A percentile compares a stretch with the other conserved stretches of the same genome.
phyloP scores from a whole-genome alignment of 306 rosid genomes.

The Purshia tridentata region DNA sequence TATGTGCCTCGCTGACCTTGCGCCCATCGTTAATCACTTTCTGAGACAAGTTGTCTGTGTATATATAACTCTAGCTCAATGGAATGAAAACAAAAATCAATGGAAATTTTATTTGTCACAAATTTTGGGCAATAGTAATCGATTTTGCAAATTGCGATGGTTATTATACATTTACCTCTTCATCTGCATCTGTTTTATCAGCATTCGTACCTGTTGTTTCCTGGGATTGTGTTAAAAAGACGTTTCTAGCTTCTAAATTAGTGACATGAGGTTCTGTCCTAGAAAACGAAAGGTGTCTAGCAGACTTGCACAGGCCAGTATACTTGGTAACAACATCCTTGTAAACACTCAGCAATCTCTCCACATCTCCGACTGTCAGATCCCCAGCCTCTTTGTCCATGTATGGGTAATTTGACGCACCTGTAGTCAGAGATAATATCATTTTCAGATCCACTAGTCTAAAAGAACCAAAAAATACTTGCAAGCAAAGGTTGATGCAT shows the following conservation, averaged over 20 bases:
- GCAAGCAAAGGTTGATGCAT: background rate
- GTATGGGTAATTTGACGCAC: constrained; percentile 48
- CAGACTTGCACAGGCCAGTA: constrained; percentile 40
- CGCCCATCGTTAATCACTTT: constrained; percentile 10
- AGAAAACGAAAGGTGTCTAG: constrained; percentile 34
- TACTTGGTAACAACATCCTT: constrained; percentile 58
- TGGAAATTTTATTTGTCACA: background rate
- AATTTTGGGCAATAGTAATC: background rate
- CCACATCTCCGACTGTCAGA: constrained; percentile 50
- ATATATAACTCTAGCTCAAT: background rate
- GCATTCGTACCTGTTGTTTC: constrained; percentile 13
- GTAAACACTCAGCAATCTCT: constrained; percentile 42
- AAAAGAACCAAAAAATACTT: background rate
- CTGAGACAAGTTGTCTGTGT: constrained; percentile 2
- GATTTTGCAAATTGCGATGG: background rate
- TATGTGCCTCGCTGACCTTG: background rate
- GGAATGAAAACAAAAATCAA: background rate
- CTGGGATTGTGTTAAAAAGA: background rate
- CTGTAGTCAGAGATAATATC: constrained; percentile 14
- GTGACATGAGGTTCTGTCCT: constrained; percentile 39
- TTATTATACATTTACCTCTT: constrained; percentile 8
- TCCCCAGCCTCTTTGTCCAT: constrained; percentile 62
- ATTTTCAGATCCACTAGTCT: constrained; percentile 13
- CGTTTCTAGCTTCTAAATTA: constrained; percentile 25
- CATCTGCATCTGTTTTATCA: background rate